These are phyloP conservation scores for Tinospora cordifolia DNA, from an alignment of 164 flowering plant species.

Conservation along the genomic window DNA sequence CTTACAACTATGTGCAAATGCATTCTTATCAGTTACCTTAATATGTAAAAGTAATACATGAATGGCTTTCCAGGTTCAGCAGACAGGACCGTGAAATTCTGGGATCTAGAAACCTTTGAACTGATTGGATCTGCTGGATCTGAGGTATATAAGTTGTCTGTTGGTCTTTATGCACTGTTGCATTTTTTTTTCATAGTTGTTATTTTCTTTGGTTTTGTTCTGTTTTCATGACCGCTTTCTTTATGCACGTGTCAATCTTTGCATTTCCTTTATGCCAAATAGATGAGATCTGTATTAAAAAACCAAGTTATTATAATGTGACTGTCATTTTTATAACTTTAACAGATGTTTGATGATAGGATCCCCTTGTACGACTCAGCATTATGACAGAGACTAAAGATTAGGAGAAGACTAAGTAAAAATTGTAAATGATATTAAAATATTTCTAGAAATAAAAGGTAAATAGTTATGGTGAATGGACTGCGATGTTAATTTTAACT, in stretches of 20 bases:
- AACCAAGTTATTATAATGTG: not conserved
- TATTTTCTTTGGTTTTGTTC: not conserved
- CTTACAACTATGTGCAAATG: not conserved
- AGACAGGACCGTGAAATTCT: constrained; percentile 24
- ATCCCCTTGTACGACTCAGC: too few species aligned
- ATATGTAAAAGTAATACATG: constrained; percentile 1
- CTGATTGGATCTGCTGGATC: constrained; percentile 29
- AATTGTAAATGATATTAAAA: not conserved
- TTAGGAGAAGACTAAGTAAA: not conserved
- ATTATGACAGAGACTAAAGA: too few species aligned
- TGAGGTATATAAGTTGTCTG: constrained; percentile 15
- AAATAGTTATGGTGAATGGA: not conserved
- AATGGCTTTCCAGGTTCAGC: constrained; percentile 24
- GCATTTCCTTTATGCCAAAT: not conserved
- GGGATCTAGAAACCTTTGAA: constrained; percentile 29
- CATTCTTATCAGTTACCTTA: not conserved
- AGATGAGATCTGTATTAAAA: not conserved
- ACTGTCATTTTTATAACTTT: not conserved
- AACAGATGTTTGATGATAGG: not conserved
- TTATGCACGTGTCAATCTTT: not conserved
- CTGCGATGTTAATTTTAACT: too few species aligned
- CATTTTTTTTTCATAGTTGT: not conserved
- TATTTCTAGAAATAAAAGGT: not conserved
- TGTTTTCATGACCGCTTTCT: not conserved
- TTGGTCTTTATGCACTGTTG: not conserved